Evolutionary conservation across 306 rosid species (phyloP), one percentile per base, ranked within the genome.

Genomic region (Vigna angularis): DNA sequence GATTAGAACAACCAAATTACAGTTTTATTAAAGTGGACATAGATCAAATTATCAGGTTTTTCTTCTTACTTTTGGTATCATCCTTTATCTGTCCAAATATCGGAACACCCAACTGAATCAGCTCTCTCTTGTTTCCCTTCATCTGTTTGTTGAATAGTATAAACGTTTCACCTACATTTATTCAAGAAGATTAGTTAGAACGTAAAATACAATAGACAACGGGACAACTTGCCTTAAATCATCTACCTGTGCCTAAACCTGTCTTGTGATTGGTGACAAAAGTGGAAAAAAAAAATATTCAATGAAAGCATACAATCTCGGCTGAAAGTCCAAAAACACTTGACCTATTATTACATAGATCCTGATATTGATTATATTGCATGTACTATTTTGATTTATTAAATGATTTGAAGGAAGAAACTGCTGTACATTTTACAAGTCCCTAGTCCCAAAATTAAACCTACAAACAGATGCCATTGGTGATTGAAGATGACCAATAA

Each of bases 121-220:
- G 71, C 90, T 93, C 99, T 84, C 97, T 88, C 86, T 84, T 91
- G 88, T 86, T 93, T 63, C 97, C 99, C 83, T 95, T 95, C 82
- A 95, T 80, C 85, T 92, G 89, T 80, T 93, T 85, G 81, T 95
- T 95, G 88, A 91, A 95, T 74, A 93, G 81, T 64, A 93, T 85
- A 80, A 88, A 95, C n/a, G 99, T 87, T 47, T 90, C 99, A 14
- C 98, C 98, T 95, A 82, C 71, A 78, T 48, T 70, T 34, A 62
- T 70, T 74, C 18, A 72, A 82, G 26, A 72, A 67, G 45, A 59
- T 66, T 70, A 8, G 56, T 90, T 59, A 84, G 76, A 61, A 51
- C 48, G 40, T 61, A 48, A 8, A 30, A 8, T 45, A 63, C 47
- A 6, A 12, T 10, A 30, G 44, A 40, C 50, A 57, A 44, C n/a